A percentile compares a stretch with the other conserved stretches of the same genome.
Conservation (phyloP, 305 asterid species). For the Solanum aculeatissimum region DNA sequence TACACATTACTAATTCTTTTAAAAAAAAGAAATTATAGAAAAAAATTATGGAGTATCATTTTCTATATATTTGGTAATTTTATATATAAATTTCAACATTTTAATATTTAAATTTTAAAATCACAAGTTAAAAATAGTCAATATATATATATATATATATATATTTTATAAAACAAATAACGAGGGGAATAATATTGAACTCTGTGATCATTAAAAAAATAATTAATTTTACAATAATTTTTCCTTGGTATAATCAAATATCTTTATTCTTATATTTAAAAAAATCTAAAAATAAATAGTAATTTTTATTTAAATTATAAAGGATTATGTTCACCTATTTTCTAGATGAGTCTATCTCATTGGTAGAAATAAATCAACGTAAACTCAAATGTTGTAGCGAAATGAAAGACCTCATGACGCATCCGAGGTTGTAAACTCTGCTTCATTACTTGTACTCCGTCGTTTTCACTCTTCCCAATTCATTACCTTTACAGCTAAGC, state of each 20-base stretch:
- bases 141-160: too few species aligned
- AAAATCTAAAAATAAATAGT: not conserved
- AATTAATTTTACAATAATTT: too few species aligned
- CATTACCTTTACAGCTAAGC: slow-evolving; percentile 18
- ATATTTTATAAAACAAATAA: too few species aligned
- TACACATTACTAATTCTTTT: not conserved
- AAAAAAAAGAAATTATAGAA: not conserved
- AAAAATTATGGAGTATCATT: not conserved
- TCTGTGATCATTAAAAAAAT: too few species aligned
- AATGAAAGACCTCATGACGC: not conserved
- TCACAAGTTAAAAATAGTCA: not conserved
- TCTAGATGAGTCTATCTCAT: not conserved
- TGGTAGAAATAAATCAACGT: not conserved
- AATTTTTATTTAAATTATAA: not conserved
- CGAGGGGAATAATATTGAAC: too few species aligned
- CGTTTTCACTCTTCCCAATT: slow-evolving; percentile 8
- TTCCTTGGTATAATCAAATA: not conserved
- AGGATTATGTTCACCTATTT: not conserved
- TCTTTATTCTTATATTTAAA: not conserved
- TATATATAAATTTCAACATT: not conserved
- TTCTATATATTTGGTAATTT: not conserved
- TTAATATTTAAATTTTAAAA: not conserved
- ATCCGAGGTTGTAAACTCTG: not conserved
- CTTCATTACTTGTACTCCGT: not conserved
- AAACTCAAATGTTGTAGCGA: not conserved